These are phyloP conservation scores for Monilinia fructicola DNA, from an alignment of 2,329 filamentous ascomycete species.

Conservation along the genomic window DNA sequence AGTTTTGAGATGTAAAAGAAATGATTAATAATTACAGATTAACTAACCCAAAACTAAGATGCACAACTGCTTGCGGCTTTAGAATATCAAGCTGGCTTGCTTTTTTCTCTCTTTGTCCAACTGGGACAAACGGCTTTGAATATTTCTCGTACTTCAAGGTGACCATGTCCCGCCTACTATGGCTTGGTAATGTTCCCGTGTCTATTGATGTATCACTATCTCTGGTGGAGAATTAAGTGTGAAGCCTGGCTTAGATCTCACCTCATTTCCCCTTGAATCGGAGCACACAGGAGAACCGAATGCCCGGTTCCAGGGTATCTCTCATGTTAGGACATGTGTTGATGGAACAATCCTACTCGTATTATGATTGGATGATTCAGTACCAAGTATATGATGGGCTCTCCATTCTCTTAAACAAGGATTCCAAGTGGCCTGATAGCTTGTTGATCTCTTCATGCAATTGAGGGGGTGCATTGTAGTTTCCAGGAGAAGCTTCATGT, in stretches of 20 bases:
- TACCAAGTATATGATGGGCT: not conserved
- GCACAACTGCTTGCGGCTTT: not conserved
- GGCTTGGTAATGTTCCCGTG: not conserved
- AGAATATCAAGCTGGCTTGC: not conserved
- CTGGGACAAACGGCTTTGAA: not conserved
- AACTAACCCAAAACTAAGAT: not conserved
- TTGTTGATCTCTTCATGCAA: not conserved
- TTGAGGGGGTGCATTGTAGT: not conserved
- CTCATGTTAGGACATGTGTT: not conserved
- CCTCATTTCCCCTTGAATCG: not conserved
- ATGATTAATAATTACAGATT: not conserved
- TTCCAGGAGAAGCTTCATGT: not conserved
- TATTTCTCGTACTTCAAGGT: not conserved
- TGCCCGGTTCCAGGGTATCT: not conserved
- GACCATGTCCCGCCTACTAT: not conserved
- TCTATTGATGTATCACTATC: not conserved
- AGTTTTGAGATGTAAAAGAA: not conserved
- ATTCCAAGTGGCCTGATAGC: not conserved
- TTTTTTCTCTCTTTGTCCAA: slow-evolving; percentile 1
- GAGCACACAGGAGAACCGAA: not conserved
- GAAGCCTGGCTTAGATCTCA: not conserved
- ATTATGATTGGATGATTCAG: not conserved
- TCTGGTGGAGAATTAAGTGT: not conserved
- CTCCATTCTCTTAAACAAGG: not conserved
- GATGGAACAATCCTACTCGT: not conserved